Evolutionary conservation across 805 yeast genomes (phyloP).

Genomic region (Suhomyces vadensis): DNA sequence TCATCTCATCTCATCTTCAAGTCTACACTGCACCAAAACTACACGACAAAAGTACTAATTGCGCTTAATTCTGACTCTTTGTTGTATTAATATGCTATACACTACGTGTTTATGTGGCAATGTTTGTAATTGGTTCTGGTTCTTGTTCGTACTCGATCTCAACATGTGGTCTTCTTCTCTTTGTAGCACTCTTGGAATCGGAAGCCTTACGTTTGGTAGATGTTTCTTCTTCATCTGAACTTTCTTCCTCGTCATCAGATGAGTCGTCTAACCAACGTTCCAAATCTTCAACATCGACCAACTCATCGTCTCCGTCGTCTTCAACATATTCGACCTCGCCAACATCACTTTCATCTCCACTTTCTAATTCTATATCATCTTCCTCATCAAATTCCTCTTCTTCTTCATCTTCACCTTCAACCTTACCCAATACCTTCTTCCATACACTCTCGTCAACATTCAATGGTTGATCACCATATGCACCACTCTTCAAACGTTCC

Average conservation of each 20-base stretch:
- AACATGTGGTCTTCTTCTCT: conserved; percentile 66
- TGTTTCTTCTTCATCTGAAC: conserved; percentile 31
- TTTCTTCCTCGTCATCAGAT: conserved; percentile 36
- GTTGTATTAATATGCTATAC: conserved; percentile 4
- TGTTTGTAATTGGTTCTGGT: conserved; percentile 39
- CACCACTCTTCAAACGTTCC: conserved; percentile 94
- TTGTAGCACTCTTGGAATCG: conserved; percentile 41
- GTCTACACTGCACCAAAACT: too few relatives aligned
- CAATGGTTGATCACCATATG: conserved; percentile 96
- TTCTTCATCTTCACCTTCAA: conserved; percentile 50
- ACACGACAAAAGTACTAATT: too few relatives aligned
- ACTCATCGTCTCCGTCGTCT: conserved; percentile 84
- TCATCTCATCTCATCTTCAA: conserved; percentile 1
- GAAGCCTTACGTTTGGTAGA: conserved; percentile 29
- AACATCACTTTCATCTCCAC: conserved; percentile 54
- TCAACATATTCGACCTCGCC: conserved; percentile 88
- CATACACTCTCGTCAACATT: conserved; percentile 95
- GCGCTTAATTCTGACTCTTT: not conserved
- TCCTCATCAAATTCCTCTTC: conserved; percentile 64
- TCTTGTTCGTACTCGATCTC: conserved; percentile 87
- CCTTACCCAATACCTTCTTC: conserved; percentile 85
- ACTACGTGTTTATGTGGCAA: conserved; percentile 20
- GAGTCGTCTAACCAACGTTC: conserved; percentile 76
- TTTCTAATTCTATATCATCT: conserved; percentile 51
- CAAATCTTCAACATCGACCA: conserved; percentile 90